phyloP scores from a whole-genome alignment of 2,329 filamentous ascomycete species.

The Didymella pomorum region DNA sequence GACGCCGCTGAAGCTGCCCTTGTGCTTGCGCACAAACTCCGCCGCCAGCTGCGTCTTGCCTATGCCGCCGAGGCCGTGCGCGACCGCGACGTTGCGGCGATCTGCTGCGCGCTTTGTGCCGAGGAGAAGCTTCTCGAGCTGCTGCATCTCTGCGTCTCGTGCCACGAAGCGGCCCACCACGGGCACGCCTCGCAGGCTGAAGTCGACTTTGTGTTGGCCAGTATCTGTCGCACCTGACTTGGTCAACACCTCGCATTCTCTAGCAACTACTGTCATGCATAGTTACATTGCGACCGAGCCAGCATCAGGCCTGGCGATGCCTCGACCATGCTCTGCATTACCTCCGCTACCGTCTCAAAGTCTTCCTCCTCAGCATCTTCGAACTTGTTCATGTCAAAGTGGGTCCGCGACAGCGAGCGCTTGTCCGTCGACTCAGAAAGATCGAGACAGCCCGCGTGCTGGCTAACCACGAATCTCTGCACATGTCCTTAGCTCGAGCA shows the following conservation, averaged over 20 bases:
- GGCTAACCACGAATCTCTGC: slow-evolving; percentile 32
- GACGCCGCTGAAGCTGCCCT: not conserved
- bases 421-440: slow-evolving; percentile 27
- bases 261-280: not conserved
- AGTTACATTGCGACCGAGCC: not conserved
- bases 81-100: not conserved
- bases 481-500: slow-evolving; percentile 5
- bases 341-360: not conserved
- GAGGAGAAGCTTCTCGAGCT: not conserved
- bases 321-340: not conserved
- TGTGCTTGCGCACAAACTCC: slow-evolving; percentile 1
- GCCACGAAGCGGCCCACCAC: not conserved
- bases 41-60: slow-evolving; percentile 18
- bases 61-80: slow-evolving; percentile 11
- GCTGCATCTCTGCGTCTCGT: not conserved
- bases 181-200: not conserved
- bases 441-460: slow-evolving; percentile 35
- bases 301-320: not conserved
- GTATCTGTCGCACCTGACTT: not conserved
- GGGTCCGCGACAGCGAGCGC: slow-evolving; percentile 31
- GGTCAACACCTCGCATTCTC: not conserved
- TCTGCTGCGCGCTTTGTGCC: not conserved
- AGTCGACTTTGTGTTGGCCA: not conserved
- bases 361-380: slow-evolving; percentile 27
- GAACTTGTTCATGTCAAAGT: slow-evolving; percentile 40